These are phyloP conservation scores for Sugiyamaella castrensis DNA, from an alignment of 1,139 yeast genomes.

Conservation along the genomic window DNA sequence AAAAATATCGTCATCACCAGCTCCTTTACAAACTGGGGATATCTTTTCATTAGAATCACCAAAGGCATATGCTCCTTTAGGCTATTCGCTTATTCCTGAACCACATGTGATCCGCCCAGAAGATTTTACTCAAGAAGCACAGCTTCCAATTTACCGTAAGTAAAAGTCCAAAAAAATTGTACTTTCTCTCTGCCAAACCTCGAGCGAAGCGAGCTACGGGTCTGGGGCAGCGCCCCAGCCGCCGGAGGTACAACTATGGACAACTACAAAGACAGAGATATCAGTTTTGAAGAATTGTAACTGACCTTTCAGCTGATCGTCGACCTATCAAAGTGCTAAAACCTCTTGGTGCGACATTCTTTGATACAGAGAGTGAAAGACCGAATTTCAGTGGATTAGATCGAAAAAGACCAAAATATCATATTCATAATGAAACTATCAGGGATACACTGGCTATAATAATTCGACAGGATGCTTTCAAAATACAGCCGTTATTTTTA, in stretches of 20 bases:
- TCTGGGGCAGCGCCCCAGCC: not conserved
- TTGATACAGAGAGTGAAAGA: slow-evolving; percentile 31
- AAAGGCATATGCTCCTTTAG: slow-evolving; percentile 34
- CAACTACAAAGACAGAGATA: too few species aligned
- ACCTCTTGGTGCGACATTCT: slow-evolving; percentile 33
- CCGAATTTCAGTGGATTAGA: slow-evolving; percentile 25
- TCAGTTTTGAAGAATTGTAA: too few species aligned
- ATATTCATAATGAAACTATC: slow-evolving; percentile 10
- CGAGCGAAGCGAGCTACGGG: not conserved
- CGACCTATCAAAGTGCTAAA: slow-evolving; percentile 24
- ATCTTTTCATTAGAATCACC: slow-evolving; percentile 31
- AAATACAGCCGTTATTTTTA: slow-evolving; percentile 21
- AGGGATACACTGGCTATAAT: slow-evolving; percentile 21
- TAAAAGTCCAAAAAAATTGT: not conserved
- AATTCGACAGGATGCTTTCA: slow-evolving; percentile 14
- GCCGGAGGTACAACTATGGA: not conserved
- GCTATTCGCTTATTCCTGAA: slow-evolving; percentile 25
- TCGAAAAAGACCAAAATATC: slow-evolving; percentile 23
- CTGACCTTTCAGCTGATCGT: slow-evolving; percentile 20
- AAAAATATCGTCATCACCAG: too few species aligned
- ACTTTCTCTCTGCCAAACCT: too few species aligned
- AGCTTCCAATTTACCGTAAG: slow-evolving; percentile 31
- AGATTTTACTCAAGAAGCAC: slow-evolving; percentile 29
- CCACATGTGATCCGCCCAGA: slow-evolving; percentile 27
- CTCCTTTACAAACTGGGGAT: slow-evolving; percentile 19